These are phyloP conservation scores for Globisporangium spiculum DNA, from an alignment of 352 stramenopile genomes.

Conservation along the genomic window DNA sequence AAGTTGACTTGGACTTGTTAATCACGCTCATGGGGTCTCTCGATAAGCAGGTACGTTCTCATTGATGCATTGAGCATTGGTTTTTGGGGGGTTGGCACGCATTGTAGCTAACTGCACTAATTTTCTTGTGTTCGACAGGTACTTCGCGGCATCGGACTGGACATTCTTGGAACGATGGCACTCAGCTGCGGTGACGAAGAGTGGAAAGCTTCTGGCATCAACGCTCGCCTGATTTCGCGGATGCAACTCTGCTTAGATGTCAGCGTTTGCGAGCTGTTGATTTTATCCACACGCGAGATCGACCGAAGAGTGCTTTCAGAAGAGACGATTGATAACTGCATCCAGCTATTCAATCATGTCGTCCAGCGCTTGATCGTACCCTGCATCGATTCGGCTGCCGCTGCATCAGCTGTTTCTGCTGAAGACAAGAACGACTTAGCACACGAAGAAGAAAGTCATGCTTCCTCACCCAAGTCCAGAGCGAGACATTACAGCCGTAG, in stretches of 20 bases:
- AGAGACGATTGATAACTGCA: conserved; percentile 81
- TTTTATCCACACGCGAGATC: conserved; percentile 69
- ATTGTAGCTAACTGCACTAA: background rate
- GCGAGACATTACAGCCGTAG: background rate
- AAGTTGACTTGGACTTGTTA: conserved; percentile 52
- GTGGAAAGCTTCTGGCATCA: conserved; percentile 32
- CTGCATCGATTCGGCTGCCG: conserved; percentile 59
- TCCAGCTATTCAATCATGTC: conserved; percentile 57
- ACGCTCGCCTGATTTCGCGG: conserved; percentile 31
- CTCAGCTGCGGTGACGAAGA: conserved; percentile 30
- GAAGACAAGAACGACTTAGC: conserved; percentile 14
- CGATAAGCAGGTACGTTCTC: conserved; percentile 46
- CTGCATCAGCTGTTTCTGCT: conserved; percentile 23
- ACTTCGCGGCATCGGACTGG: conserved; percentile 26
- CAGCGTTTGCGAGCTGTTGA: conserved; percentile 64
- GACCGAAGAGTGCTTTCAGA: conserved; percentile 74
- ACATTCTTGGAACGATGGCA: conserved; percentile 30
- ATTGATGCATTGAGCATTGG: background rate
- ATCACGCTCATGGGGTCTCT: conserved; percentile 51
- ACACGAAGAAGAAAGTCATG: conserved; percentile 1
- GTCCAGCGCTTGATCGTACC: conserved; percentile 61
- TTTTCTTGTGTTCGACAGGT: conserved; percentile 9
- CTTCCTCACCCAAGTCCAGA: conserved; percentile 2
- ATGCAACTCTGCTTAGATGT: conserved; percentile 55
- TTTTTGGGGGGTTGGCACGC: background rate